Conservation (phyloP, 1,139 yeast species). For the Yamadazyma diddensiae region DNA sequence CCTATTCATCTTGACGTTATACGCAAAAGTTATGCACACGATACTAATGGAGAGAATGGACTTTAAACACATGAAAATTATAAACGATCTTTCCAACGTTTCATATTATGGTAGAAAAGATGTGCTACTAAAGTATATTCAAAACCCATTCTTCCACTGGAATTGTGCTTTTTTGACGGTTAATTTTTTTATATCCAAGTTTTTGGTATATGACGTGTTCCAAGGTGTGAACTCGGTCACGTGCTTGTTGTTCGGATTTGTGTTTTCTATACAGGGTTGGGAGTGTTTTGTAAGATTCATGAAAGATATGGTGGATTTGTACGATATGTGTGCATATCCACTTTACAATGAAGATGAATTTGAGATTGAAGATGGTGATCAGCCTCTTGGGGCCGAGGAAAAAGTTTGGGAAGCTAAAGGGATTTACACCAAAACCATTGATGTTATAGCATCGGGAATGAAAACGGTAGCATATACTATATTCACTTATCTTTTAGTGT, state of each 20-base stretch:
- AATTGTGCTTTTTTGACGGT: slow-evolving; percentile 40
- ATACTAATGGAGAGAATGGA: slow-evolving; percentile 65
- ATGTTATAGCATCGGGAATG: slow-evolving; percentile 45
- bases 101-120: slow-evolving; percentile 27
- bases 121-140: slow-evolving; percentile 21
- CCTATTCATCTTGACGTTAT: slow-evolving; percentile 44
- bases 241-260: slow-evolving; percentile 68
- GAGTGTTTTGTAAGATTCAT: slow-evolving; percentile 49
- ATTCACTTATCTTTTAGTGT: slow-evolving; percentile 35
- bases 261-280: slow-evolving; percentile 64
- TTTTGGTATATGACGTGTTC: slow-evolving; percentile 59
- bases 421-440: slow-evolving; percentile 56
- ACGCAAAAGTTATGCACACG: slow-evolving; percentile 73
- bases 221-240: slow-evolving; percentile 49
- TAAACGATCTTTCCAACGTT: slow-evolving; percentile 27
- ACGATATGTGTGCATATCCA: slow-evolving; percentile 48
- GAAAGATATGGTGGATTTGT: slow-evolving; percentile 52
- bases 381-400: slow-evolving; percentile 35
- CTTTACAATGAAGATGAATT: slow-evolving; percentile 39
- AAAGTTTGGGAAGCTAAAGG: slow-evolving; percentile 70
- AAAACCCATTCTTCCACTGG: slow-evolving; percentile 25
- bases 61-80: slow-evolving; percentile 37
- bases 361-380: slow-evolving; percentile 15
- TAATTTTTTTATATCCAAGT: slow-evolving; percentile 53
- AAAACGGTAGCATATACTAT: slow-evolving; percentile 33